phyloP scores from a whole-genome alignment of 768 basidiomycete species.

The Calvatia gigantea region DNA sequence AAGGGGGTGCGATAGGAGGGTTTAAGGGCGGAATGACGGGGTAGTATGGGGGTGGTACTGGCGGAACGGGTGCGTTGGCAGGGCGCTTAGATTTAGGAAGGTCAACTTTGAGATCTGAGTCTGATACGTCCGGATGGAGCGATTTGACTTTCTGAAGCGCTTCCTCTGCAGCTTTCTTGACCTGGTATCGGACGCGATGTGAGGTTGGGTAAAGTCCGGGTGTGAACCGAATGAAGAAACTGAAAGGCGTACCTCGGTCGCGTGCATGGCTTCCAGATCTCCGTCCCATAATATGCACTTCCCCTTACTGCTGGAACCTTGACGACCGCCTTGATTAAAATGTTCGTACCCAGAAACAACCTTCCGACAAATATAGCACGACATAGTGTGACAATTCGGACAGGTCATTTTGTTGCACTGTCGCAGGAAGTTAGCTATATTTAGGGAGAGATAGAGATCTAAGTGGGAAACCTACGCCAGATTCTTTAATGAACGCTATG shows the following conservation, averaged over 20 bases:
- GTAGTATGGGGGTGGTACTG: no score
- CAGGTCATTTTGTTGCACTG: slow-evolving; percentile 95
- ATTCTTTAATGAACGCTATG: slow-evolving; percentile 78
- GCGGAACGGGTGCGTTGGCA: no score
- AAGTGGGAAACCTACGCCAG: slow-evolving; percentile 49
- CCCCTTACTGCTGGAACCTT: slow-evolving; percentile 20
- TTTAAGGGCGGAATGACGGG: no score
- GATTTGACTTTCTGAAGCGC: slow-evolving; percentile 61
- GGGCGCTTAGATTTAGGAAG: slow-evolving; percentile 37
- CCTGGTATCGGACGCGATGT: slow-evolving; percentile 45
- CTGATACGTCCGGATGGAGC: slow-evolving; percentile 58
- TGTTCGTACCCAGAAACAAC: slow-evolving; percentile 76
- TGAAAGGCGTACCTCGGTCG: slow-evolving; percentile 49
- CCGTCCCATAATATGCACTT: slow-evolving; percentile 72
- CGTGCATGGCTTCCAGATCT: slow-evolving; percentile 56
- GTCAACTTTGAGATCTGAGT: slow-evolving; percentile 59
- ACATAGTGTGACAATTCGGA: slow-evolving; percentile 64
- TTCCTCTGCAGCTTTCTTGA: slow-evolving; percentile 61
- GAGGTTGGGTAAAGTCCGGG: no score
- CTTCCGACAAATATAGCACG: slow-evolving; percentile 83
- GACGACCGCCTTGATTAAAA: slow-evolving; percentile 43
- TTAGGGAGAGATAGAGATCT: not conserved
- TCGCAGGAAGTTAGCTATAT: slow-evolving; percentile 7
- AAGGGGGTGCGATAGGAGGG: no score
- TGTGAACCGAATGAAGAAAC: not conserved